Base-by-base conservation (phyloP, 768 basidiomycete species). In the Lactifluus subvellereus region DNA sequence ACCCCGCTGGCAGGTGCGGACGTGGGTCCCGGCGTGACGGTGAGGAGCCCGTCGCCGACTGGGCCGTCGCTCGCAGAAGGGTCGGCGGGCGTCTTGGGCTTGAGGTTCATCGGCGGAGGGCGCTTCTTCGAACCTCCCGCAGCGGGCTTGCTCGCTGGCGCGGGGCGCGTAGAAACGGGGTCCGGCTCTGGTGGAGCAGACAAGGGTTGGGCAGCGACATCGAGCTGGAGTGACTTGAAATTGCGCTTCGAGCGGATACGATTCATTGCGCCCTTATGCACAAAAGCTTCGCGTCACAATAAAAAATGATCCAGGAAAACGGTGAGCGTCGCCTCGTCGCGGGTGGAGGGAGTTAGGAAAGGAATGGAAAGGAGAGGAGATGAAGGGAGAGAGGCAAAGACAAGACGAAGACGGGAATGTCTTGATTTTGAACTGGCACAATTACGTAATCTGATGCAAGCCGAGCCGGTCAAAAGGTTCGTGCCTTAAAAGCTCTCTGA, bases 211-310 rank as follows among this genome's bases (percentile, higher is more conserved):
- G 76, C 74, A 50, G 80, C 65, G 61, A 87, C 84, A 68, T 83
- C 80, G 72, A 94, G 85, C 76, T 87, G 84, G 9, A 94, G 82
- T 43, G 82, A 85, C 76, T 92, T 94, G 82, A 92, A 93, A 73
- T 94, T 94, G 66, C 92, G 86, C 74, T 94, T 94, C 81, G 92
- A 91, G 75, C 91, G 88, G 65, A 91, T 83, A 43, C 82, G 82
- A 43, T 77, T 73, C 79, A 80, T 80, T 20, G 62, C 43, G 35
- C 7, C 13, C 43, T 38, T n/a, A 27, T 54, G 51, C 50, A 47
- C 38, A 16, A 33, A 53, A 22, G 27, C 14, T 43, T 27, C 22
- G 32, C 18, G 45, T 37, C 18, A 4, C 7, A n/a, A 35, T 50
- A 38, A 22, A 33, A 22, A 32, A 47, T 7, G 16, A 47, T 11